A percentile compares a stretch with the other conserved stretches of the same genome.
Evolutionary conservation across 129 eudicot genomes (phyloP).

Genomic region (Oenanthe sinensis): DNA sequence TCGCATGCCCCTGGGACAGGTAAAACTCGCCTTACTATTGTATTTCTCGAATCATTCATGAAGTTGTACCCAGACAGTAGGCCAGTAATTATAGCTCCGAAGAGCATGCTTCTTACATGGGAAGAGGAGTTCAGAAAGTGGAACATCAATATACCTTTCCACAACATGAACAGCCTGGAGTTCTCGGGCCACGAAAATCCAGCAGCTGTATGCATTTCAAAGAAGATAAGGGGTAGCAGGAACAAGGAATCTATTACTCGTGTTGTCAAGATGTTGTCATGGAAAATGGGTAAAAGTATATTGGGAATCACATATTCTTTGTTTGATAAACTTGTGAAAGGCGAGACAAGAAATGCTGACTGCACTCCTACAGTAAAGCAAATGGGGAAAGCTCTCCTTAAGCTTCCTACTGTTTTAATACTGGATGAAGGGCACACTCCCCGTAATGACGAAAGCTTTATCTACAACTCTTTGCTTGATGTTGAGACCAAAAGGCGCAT

Average conservation of each 20-base stretch:
- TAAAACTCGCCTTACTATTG: conserved; percentile 49
- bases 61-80: conserved; percentile 24
- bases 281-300: conserved; percentile 43
- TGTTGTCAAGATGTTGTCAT: conserved; percentile 25
- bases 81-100: conserved; percentile 36
- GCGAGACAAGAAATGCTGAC: background rate
- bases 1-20: conserved; percentile 90
- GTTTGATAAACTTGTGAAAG: conserved; percentile 46
- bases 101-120: conserved; percentile 39
- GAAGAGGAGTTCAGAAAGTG: conserved; percentile 43
- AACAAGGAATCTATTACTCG: conserved; percentile 9
- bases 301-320: conserved; percentile 54
- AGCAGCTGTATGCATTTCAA: background rate
- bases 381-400: conserved; percentile 15
- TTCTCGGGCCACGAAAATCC: conserved; percentile 14
- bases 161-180: conserved; percentile 23
- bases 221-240: background rate
- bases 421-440: conserved; percentile 96
- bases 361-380: background rate
- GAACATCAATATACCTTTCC: conserved; percentile 33
- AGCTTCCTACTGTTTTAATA: conserved; percentile 48
- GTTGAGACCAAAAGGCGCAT: conserved; percentile 49
- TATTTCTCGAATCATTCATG: conserved; percentile 12
- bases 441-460: conserved; percentile 37
- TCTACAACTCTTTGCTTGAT: conserved; percentile 45